Conservation (phyloP, 148 eudicot species). For the Amaranthus cruentus region DNA sequence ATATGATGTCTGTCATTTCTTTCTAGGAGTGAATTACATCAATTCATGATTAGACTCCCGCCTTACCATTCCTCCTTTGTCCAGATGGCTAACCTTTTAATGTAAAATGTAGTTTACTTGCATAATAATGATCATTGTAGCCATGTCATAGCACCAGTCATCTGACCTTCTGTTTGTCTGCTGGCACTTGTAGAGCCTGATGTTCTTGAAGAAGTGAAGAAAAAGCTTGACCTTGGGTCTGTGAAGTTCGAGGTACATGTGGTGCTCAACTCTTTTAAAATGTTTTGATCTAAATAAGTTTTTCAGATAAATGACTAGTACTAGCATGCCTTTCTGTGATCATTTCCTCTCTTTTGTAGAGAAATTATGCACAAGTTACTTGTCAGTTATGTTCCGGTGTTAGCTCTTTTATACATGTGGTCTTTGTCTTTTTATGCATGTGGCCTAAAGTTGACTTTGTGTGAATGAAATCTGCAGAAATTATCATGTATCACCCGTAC, state of each 20-base stretch:
- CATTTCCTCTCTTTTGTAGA: not conserved
- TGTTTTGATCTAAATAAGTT: not conserved
- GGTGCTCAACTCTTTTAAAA: not conserved
- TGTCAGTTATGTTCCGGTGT: not conserved
- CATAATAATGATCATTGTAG: constrained; percentile 11
- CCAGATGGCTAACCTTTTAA: not conserved
- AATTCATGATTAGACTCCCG: not conserved
- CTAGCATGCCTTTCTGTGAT: not conserved
- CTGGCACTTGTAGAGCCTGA: constrained; percentile 73
- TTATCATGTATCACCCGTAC: too few relatives aligned
- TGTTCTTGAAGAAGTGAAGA: constrained; percentile 90
- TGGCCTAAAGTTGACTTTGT: too few relatives aligned
- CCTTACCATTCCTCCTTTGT: not conserved
- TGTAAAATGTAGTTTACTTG: not conserved
- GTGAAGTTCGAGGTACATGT: constrained; percentile 80
- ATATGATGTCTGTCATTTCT: not conserved
- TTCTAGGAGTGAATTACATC: not conserved
- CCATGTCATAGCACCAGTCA: not conserved
- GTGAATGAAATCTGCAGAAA: too few relatives aligned
- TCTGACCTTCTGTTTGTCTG: constrained; percentile 7
- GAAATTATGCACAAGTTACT: not conserved
- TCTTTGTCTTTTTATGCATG: too few relatives aligned
- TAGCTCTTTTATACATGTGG: too few relatives aligned
- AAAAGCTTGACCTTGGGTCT: constrained; percentile 81
- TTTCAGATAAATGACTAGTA: not conserved